Evolutionary conservation across 108 stramenopile species (phyloP).

Genomic region (Fragilariopsis cylindrus): DNA sequence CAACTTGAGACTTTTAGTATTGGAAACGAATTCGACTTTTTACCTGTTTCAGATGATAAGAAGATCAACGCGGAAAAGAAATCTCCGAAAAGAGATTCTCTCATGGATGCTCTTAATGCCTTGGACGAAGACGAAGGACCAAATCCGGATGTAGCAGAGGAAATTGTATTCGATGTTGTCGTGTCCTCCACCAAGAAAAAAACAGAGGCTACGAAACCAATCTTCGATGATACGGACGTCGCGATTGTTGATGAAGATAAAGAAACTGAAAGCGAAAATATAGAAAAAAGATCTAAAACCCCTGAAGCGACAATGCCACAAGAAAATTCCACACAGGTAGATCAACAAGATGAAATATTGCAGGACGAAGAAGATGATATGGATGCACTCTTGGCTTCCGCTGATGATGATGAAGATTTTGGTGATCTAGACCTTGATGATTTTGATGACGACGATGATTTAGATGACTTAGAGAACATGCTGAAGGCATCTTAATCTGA

Average conservation of each 20-base stretch:
- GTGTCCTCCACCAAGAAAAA: neutral
- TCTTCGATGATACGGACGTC: slow-evolving; percentile 2
- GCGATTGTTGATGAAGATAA: neutral
- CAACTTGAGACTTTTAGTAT: slow-evolving; percentile 73
- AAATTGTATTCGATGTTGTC: slow-evolving; percentile 32
- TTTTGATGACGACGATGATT: slow-evolving; percentile 50
- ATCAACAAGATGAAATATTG: slow-evolving; percentile 10
- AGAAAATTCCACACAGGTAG: slow-evolving; percentile 1
- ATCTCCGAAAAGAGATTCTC: slow-evolving; percentile 38
- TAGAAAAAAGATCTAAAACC: neutral
- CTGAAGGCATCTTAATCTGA: slow-evolving; percentile 26
- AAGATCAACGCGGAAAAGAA: neutral
- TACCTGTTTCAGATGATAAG: slow-evolving; percentile 33
- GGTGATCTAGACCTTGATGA: slow-evolving; percentile 58
- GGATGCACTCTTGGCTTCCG: slow-evolving; percentile 53
- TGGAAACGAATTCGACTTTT: slow-evolving; percentile 75
- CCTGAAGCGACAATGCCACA: slow-evolving; percentile 1
- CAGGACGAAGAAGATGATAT: slow-evolving; percentile 45
- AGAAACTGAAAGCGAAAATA: neutral
- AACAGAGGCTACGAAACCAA: slow-evolving; percentile 7
- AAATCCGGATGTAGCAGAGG: slow-evolving; percentile 24
- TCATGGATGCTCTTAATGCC: slow-evolving; percentile 64
- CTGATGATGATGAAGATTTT: slow-evolving; percentile 49
- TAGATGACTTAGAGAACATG: slow-evolving; percentile 79
- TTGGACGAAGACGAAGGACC: slow-evolving; percentile 57